A percentile compares a stretch with the other conserved stretches of the same genome.
Conservation (phyloP, 2,329 filamentous ascomycete species). For the Monilinia aucupariae region DNA sequence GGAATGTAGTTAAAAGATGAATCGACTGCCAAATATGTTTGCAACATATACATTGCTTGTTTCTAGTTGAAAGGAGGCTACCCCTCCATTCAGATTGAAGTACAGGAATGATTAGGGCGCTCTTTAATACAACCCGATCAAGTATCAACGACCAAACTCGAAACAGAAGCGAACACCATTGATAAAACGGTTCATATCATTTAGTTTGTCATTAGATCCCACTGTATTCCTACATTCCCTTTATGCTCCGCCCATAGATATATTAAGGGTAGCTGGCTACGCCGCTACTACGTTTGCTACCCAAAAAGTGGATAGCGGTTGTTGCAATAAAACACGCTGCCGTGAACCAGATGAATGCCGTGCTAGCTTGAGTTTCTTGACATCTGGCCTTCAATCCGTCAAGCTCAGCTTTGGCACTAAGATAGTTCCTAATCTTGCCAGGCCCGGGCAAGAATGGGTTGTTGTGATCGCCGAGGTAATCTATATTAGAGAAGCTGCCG, state of each 20-base stretch:
- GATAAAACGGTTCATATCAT: not conserved
- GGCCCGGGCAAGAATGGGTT: slow-evolving; percentile 17
- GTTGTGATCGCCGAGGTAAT: slow-evolving; percentile 16
- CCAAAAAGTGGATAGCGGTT: slow-evolving; percentile 42
- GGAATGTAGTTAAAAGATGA: not conserved
- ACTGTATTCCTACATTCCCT: not conserved
- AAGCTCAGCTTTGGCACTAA: not conserved
- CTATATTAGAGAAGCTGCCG: slow-evolving; percentile 23
- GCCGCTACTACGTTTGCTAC: slow-evolving; percentile 6
- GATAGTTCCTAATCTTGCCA: slow-evolving; percentile 15
- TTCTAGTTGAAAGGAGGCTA: not conserved
- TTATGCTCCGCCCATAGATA: not conserved
- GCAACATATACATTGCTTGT: not conserved
- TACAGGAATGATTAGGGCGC: not conserved
- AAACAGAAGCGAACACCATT: not conserved
- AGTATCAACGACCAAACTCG: not conserved
- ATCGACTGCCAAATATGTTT: not conserved
- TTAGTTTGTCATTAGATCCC: not conserved
- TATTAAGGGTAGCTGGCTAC: not conserved
- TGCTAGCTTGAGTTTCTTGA: slow-evolving; percentile 67
- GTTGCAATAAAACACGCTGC: slow-evolving; percentile 56
- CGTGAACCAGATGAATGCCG: slow-evolving; percentile 75
- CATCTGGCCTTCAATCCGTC: slow-evolving; percentile 44
- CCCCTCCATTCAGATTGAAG: not conserved
- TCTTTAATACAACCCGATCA: not conserved